Evolutionary conservation across 2,329 filamentous ascomycete species (phyloP).

Genomic region (Botrytis aclada): DNA sequence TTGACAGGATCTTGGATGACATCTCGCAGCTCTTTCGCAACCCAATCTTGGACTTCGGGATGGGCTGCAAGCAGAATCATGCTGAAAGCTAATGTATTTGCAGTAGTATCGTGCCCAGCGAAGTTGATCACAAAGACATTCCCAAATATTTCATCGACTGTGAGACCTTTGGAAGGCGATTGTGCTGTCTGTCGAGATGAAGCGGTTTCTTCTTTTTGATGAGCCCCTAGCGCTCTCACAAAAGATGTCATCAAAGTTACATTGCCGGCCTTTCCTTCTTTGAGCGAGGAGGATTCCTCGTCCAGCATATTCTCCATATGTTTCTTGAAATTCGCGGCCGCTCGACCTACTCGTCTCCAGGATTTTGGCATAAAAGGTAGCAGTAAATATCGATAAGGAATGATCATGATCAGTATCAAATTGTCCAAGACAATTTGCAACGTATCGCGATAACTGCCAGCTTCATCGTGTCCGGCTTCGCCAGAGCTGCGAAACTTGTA

Average conservation of each 20-base stretch:
- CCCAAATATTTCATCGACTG: not conserved
- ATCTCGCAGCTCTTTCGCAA: slow-evolving; percentile 6
- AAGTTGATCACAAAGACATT: slow-evolving; percentile 22
- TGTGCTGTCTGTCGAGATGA: not conserved
- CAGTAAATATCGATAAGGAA: not conserved
- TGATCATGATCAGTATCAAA: not conserved
- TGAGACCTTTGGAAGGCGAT: not conserved
- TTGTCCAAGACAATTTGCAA: not conserved
- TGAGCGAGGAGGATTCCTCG: not conserved
- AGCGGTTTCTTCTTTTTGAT: not conserved
- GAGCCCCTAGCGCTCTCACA: not conserved
- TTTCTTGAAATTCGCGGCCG: not conserved
- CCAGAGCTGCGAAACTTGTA: not conserved
- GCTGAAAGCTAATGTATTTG: slow-evolving; percentile 22
- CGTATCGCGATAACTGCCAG: not conserved
- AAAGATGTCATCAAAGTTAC: slow-evolving; percentile 6
- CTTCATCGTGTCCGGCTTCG: not conserved
- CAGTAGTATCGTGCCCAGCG: slow-evolving; percentile 29
- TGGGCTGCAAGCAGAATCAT: slow-evolving; percentile 25
- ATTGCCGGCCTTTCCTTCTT: not conserved
- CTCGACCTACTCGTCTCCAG: not conserved
- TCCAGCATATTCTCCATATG: slow-evolving; percentile 1
- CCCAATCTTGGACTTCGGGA: slow-evolving; percentile 21
- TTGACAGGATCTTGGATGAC: not conserved
- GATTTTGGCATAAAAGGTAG: not conserved